Evolutionary conservation across 2,329 filamentous ascomycete species (phyloP).

Genomic region (Aureobasidium subglaciale): DNA sequence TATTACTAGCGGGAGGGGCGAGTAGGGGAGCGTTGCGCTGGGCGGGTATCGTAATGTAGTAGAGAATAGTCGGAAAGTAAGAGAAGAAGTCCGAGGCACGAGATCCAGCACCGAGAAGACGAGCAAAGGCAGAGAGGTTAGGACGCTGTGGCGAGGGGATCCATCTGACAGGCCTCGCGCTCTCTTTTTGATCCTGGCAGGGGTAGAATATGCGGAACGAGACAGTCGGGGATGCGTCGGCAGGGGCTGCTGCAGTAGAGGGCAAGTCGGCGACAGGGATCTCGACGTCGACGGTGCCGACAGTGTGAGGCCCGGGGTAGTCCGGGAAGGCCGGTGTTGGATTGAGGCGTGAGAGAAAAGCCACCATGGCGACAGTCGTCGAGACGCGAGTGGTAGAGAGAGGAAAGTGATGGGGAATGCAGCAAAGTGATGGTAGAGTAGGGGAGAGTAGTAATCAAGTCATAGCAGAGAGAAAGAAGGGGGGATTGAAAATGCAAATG

Average conservation of each 20-base stretch:
- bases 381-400: background rate
- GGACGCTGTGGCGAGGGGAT: slow-evolving; percentile 68
- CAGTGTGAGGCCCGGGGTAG: slow-evolving; percentile 70
- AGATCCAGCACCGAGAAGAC: slow-evolving; percentile 62
- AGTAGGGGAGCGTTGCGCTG: slow-evolving; percentile 63
- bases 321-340: slow-evolving; percentile 66
- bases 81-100: slow-evolving; percentile 36
- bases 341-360: slow-evolving; percentile 44
- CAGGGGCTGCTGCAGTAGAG: slow-evolving; percentile 49
- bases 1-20: slow-evolving; percentile 37
- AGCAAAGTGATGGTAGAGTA: too few relatives aligned
- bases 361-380: slow-evolving; percentile 28
- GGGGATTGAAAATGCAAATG: background rate
- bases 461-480: background rate
- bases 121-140: slow-evolving; percentile 66
- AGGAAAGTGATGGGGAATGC: background rate
- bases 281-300: slow-evolving; percentile 74
- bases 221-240: slow-evolving; percentile 58
- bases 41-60: slow-evolving; percentile 66
- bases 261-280: slow-evolving; percentile 55
- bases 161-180: slow-evolving; percentile 56
- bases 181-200: slow-evolving; percentile 35
- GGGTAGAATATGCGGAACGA: slow-evolving; percentile 82
- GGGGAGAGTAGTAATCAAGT: too few relatives aligned
- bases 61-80: slow-evolving; percentile 44